Evolutionary conservation across 2,329 filamentous ascomycete genomes (phyloP), one percentile per base, ranked within the genome.

Genomic region (Calonectria multiphialidica): DNA sequence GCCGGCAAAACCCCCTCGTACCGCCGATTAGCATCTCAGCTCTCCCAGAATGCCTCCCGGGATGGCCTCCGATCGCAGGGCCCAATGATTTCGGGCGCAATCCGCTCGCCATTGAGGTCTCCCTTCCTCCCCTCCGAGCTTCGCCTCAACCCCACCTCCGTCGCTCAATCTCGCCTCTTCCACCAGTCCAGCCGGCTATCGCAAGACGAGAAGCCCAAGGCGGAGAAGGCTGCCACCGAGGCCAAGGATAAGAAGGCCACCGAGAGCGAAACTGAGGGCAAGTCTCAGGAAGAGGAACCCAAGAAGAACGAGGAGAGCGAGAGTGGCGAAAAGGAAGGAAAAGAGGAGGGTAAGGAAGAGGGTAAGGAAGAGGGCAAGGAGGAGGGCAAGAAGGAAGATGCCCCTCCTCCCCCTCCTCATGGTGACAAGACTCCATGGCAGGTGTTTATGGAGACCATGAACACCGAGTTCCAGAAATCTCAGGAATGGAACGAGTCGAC

Each of bases 401-500:
- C 91, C 33, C 93, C 96, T 15, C 95, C 96, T 25, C 96, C 96
- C 16, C 96, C 97, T n/a, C 96, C 96, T 23, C 97, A 99, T 81
- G 97, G 97, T 73, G 95, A 98, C 87, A 99, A 99, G 88, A 97
- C 96, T 3, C 97, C 97, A 66, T 98, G 97, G 96, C 95, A 98
- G 83, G 97, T 99, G 37, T 99, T 99, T 87, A 95, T 95, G 81
- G 97, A 99, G 82, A 99, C 97, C n/a, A 91, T 99, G 85, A 92
- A 95, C 83, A 90, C 89, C 70, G 97, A 99, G 85, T 98, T 99
- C 86, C 95, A 98, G 84, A 94, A 95, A 65, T 98, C 96, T 18
- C 98, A 98, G 82, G 97, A 99, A 84, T 99, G 97, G 97, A 98
- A 99, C 81, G 97, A 99, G 82, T 98, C 95, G 50, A 99, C 96